Evolutionary conservation across 768 basidiomycete species (phyloP).

Genomic region (Crepidotus variabilis): DNA sequence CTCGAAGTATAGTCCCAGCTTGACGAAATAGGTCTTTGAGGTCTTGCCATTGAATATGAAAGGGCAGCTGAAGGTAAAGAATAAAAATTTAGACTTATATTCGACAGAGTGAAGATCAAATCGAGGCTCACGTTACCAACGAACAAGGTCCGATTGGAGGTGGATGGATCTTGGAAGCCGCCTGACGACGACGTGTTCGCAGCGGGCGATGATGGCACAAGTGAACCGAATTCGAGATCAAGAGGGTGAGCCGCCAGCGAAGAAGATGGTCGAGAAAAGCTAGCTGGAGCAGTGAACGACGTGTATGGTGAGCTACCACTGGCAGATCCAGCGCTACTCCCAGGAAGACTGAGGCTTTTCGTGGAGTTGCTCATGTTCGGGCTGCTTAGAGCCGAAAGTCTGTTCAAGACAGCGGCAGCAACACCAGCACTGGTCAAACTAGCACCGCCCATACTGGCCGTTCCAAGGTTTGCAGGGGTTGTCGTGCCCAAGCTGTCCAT

Average conservation of each 20-base stretch:
- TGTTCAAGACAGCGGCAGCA: background rate
- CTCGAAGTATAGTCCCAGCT: slow-evolving; percentile 85
- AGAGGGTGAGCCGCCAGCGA: background rate
- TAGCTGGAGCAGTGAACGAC: background rate
- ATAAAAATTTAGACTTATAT: slow-evolving; percentile 3
- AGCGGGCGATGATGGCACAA: slow-evolving; percentile 4
- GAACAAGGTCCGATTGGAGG: slow-evolving; percentile 61
- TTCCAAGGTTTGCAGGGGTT: background rate
- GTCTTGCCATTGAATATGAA: slow-evolving; percentile 97
- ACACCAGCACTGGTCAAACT: background rate
- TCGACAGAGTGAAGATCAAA: slow-evolving; percentile 44
- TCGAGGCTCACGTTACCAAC: slow-evolving; percentile 74
- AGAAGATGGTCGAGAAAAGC: background rate
- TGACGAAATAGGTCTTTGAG: slow-evolving; percentile 93
- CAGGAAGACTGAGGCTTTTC: background rate
- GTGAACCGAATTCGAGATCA: background rate
- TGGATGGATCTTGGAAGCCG: slow-evolving; percentile 6
- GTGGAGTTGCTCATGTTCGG: background rate
- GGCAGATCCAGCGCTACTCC: background rate
- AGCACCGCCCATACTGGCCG: background rate
- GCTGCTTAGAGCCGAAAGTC: background rate
- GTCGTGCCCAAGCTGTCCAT: background rate
- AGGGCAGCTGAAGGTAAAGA: slow-evolving; percentile 61
- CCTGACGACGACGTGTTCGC: slow-evolving; percentile 6
- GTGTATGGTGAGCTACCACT: background rate